Base-by-base conservation (phyloP, 306 rosid species). In the Lupinus albus region DNA sequence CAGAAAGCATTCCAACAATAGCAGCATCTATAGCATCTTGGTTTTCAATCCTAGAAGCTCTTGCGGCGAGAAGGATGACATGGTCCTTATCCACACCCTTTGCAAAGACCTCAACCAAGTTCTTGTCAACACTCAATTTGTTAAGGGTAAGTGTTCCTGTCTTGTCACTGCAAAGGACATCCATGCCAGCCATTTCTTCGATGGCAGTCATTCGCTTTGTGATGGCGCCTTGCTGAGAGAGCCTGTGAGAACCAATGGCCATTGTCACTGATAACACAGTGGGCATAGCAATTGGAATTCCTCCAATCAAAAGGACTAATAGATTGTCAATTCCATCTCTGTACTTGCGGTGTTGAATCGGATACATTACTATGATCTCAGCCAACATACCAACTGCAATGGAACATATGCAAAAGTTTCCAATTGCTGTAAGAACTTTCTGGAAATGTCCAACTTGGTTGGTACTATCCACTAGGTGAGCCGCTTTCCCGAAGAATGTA, bases 171-270 rank as follows among this genome's bases (percentile, higher is more conserved):
- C 97, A 94, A 54, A 94, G 97, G 12, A 94, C 99, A 64, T 94
- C 99, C 99, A 94, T 94, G 61, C 99, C 99, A 3, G 99, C 99
- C 96, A 94, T 28, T 84, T 94, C 99, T 67, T 94, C 99, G 32
- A 94, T 94, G 67, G 99, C 99, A 14, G 99, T 90, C 99, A 90
- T 94, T 55, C 99, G 68, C 82, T 94, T 94, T 20, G 99, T 94
- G 83, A 94, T 94, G 38, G 99, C 99, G 61, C 99, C 99, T 46
- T 94, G 99, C 75, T 86, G 91, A 47, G 99, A 80, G 13, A 94
- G 86, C 79, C 85, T 85, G 82, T 94, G 99, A 58, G 99, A 94
- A 8, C 99, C 99, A 68, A 94, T 94, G 71, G 99, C 99, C 96
- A 93, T 93, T 25, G 99, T 93, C 44, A 93, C 99, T 6, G 99